Percentiles rank a stretch among this genome's conserved stretches.
These are phyloP conservation scores for Diutina sp. DNA, from an alignment of 1,139 yeast genomes.

Conservation along the genomic window DNA sequence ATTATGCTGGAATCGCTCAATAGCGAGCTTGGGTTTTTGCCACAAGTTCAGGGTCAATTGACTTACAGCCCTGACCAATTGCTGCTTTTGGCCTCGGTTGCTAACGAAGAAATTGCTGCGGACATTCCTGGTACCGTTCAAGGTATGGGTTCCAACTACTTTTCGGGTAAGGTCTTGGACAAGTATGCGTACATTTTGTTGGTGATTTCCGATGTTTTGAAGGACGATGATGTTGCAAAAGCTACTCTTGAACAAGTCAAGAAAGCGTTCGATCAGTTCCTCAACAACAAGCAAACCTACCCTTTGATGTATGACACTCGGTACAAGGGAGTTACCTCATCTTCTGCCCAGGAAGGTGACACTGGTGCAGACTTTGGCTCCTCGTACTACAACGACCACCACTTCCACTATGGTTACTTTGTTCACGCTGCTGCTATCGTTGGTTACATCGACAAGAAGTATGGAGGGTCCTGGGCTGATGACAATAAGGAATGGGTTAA, in stretches of 20 bases:
- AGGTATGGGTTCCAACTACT: constrained; percentile 42
- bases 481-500: constrained; percentile 39
- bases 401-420: constrained; percentile 71
- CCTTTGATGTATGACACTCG: constrained; percentile 62
- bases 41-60: constrained; percentile 8
- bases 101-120: constrained; percentile 41
- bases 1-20: constrained; percentile 3
- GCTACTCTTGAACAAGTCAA: constrained; percentile 37
- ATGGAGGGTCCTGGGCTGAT: constrained; percentile 6
- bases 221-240: constrained; percentile 37
- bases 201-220: constrained; percentile 47
- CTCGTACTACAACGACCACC: constrained; percentile 63
- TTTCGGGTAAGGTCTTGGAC: constrained; percentile 60
- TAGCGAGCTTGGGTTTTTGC: neutral
- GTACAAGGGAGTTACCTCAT: constrained; percentile 57
- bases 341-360: constrained; percentile 40
- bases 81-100: constrained; percentile 37
- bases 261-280: constrained; percentile 37
- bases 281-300: constrained; percentile 35
- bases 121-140: constrained; percentile 40
- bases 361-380: constrained; percentile 35
- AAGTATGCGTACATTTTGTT: constrained; percentile 62
- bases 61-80: constrained; percentile 40
- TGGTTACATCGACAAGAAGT: constrained; percentile 46
- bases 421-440: constrained; percentile 70